These are phyloP conservation scores for Entophlyctis helioformis DNA, from an alignment of 192 early-diverging fungal species.

Conservation along the genomic window DNA sequence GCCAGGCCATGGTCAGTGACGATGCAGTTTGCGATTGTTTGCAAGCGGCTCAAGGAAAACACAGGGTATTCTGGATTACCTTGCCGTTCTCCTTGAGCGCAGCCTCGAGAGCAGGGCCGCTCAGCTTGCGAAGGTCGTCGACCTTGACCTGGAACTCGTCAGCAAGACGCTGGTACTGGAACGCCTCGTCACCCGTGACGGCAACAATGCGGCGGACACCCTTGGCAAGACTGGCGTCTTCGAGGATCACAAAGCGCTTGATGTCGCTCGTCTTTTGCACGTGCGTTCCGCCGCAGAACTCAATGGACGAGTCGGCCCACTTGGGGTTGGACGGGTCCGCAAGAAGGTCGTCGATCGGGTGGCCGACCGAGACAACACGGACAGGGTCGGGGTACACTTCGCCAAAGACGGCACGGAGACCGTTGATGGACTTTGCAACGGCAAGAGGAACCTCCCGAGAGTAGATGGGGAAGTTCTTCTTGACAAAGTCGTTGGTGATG, in stretches of 20 bases:
- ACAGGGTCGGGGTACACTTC: slow-evolving; percentile 97
- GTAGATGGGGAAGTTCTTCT: slow-evolving; percentile 62
- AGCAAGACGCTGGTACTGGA: slow-evolving; percentile 49
- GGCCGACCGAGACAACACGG: slow-evolving; percentile 87
- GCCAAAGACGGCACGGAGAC: slow-evolving; percentile 94
- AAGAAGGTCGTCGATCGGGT: slow-evolving; percentile 75
- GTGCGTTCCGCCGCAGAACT: slow-evolving; percentile 98
- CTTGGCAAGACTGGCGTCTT: slow-evolving; percentile 89
- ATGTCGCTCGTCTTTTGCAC: slow-evolving; percentile 83
- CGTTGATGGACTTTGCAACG: slow-evolving; percentile 72
- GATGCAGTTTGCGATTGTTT: too few relatives aligned
- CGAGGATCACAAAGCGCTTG: slow-evolving; percentile 71
- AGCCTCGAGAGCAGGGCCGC: slow-evolving; percentile 53
- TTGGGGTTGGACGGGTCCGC: slow-evolving; percentile 61
- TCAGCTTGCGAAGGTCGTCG: slow-evolving; percentile 39
- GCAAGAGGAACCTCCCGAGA: slow-evolving; percentile 73
- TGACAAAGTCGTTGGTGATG: slow-evolving; percentile 68
- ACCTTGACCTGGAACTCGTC: slow-evolving; percentile 59
- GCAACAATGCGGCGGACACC: slow-evolving; percentile 92
- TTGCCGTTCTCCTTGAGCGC: slow-evolving; percentile 67
- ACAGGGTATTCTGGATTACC: slow-evolving; percentile 4
- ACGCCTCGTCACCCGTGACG: slow-evolving; percentile 88
- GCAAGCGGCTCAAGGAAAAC: too few relatives aligned
- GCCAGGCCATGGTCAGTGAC: too few relatives aligned
- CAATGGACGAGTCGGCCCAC: slow-evolving; percentile 78